These are phyloP conservation scores for Boletales sp. DNA, from an alignment of 768 basidiomycete genomes.

Conservation along the genomic window DNA sequence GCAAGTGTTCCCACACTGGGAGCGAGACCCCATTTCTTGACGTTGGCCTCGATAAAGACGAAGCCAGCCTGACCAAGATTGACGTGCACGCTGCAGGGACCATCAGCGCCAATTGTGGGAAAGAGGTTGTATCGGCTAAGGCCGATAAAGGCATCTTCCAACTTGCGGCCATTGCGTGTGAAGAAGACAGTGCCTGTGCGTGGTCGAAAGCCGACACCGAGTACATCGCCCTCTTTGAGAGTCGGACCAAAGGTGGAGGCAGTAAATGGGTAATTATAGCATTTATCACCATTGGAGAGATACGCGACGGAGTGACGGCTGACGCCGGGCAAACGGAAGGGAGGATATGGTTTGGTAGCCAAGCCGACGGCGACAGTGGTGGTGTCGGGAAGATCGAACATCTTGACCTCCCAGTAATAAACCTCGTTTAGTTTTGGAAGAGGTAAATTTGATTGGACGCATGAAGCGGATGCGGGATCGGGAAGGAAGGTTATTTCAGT, in stretches of 20 bases:
- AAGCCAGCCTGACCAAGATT: constrained; percentile 98
- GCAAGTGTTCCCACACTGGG: constrained; percentile 96
- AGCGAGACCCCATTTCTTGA: constrained; percentile 99
- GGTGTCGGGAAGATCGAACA: constrained; percentile 90
- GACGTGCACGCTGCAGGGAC: constrained; percentile 94
- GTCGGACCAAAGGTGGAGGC: constrained; percentile 75
- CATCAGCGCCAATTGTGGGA: constrained; percentile 95
- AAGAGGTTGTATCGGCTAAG: constrained; percentile 91
- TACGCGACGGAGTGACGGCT: constrained; percentile 90
- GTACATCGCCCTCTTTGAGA: constrained; percentile 91
- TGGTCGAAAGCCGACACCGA: constrained; percentile 94
- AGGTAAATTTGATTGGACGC: constrained; percentile 94
- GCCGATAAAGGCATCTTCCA: constrained; percentile 93
- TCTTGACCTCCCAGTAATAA: constrained; percentile 99
- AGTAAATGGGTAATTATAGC: constrained; percentile 95
- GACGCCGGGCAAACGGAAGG: constrained; percentile 87
- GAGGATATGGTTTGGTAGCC: constrained; percentile 95
- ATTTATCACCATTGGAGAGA: constrained; percentile 95
- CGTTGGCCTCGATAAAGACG: constrained; percentile 99
- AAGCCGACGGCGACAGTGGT: constrained; percentile 92
- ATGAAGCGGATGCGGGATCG: constrained; percentile 91
- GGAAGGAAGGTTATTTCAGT: constrained; percentile 98
- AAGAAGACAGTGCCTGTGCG: constrained; percentile 98
- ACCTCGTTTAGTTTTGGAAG: constrained; percentile 98
- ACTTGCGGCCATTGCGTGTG: constrained; percentile 95